Evolutionary conservation across 2,329 filamentous ascomycete genomes (phyloP).

Genomic region (Parastagonospora avenae): DNA sequence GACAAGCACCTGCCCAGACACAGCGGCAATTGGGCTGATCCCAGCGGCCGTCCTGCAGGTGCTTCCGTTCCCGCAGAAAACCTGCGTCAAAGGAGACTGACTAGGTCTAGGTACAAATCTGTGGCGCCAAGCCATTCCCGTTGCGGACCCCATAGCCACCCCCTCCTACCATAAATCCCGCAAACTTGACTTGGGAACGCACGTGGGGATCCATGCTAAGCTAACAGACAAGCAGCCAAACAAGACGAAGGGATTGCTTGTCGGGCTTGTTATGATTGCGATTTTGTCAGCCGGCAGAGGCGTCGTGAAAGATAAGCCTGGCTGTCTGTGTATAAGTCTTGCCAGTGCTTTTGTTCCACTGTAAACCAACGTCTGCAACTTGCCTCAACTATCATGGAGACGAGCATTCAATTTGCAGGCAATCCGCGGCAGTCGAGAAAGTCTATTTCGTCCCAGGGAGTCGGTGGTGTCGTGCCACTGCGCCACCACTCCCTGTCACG

Average conservation of each 20-base stretch:
- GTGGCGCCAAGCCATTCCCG: slow-evolving; percentile 7
- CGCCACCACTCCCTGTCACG: slow-evolving; percentile 24
- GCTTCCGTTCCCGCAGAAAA: background rate
- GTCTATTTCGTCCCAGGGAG: slow-evolving; percentile 11
- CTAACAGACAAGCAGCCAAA: background rate
- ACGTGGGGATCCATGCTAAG: slow-evolving; percentile 2
- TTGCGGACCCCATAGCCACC: slow-evolving; percentile 3
- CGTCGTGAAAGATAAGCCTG: slow-evolving; percentile 4
- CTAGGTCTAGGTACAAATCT: background rate
- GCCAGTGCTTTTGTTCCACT: background rate
- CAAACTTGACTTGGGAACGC: background rate
- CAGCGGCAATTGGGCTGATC: background rate
- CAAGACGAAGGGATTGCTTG: slow-evolving; percentile 1
- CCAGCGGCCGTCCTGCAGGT: background rate
- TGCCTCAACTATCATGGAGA: slow-evolving; percentile 20
- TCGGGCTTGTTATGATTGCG: slow-evolving; percentile 1
- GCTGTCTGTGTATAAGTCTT: background rate
- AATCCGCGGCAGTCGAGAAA: slow-evolving; percentile 5
- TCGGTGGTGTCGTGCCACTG: slow-evolving; percentile 34
- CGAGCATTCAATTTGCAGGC: slow-evolving; percentile 30
- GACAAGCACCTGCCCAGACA: background rate
- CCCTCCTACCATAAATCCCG: slow-evolving; percentile 8
- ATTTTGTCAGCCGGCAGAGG: slow-evolving; percentile 1
- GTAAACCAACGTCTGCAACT: background rate
- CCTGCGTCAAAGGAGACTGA: slow-evolving; percentile 1